Percentiles rank a stretch among this genome's conserved stretches.
Evolutionary conservation across 805 yeast species (phyloP).

Genomic region (Cyberlindnera xylosilytica): DNA sequence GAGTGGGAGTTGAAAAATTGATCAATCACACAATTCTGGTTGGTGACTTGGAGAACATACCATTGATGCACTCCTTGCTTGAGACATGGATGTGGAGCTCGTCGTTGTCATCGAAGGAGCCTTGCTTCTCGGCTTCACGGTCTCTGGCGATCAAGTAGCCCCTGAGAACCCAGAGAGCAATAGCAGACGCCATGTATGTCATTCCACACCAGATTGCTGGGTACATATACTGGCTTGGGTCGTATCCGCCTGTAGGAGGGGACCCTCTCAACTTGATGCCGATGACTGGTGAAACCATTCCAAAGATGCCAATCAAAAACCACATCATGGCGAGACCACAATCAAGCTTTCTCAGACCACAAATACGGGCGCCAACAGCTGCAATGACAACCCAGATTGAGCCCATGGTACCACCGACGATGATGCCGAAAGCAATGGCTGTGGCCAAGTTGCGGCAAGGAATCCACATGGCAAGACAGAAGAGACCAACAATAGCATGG

Average conservation of each 20-base stretch:
- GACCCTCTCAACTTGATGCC: conserved; percentile 47
- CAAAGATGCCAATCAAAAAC: conserved; percentile 48
- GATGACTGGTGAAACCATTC: conserved; percentile 55
- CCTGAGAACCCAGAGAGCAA: conserved; percentile 42
- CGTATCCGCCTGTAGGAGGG: conserved; percentile 27
- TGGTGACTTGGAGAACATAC: conserved; percentile 13
- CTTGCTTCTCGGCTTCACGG: conserved; percentile 24
- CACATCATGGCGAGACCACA: conserved; percentile 50
- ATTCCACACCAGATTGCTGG: conserved; percentile 60
- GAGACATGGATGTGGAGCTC: conserved; percentile 24
- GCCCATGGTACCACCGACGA: conserved; percentile 61
- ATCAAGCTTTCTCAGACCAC: conserved; percentile 50
- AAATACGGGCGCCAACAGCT: conserved; percentile 48
- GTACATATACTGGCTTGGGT: conserved; percentile 46
- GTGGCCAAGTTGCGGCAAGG: conserved; percentile 58
- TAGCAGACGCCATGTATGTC: conserved; percentile 45
- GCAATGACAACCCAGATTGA: conserved; percentile 55
- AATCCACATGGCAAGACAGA: conserved; percentile 50
- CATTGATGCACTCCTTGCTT: background rate
- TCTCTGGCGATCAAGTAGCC: conserved; percentile 57
- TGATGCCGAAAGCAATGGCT: conserved; percentile 46
- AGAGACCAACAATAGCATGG: conserved; percentile 37
- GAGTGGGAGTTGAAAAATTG: too few species aligned
- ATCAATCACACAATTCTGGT: conserved; percentile 13
- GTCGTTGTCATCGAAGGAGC: conserved; percentile 27